These are phyloP conservation scores for Fusarium sp. DNA, from an alignment of 2,329 filamentous ascomycete genomes.

Conservation along the genomic window DNA sequence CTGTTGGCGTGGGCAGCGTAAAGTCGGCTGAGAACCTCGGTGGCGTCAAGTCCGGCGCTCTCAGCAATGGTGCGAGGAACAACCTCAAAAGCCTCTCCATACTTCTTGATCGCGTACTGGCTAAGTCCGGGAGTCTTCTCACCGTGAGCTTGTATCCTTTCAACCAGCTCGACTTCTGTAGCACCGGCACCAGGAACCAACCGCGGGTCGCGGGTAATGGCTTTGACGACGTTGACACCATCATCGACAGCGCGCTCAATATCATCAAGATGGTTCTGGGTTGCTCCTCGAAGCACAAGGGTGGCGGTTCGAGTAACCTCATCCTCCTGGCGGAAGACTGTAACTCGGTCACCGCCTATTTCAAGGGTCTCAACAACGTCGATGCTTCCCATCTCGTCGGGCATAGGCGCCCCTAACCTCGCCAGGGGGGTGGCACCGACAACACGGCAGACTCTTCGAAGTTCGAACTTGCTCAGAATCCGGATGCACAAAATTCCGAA, in stretches of 20 bases:
- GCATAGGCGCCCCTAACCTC: constrained; percentile 95
- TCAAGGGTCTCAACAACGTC: constrained; percentile 97
- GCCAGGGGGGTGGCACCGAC: constrained; percentile 97
- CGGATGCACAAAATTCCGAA: constrained; percentile 97
- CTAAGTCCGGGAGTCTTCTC: constrained; percentile 93
- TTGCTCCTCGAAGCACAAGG: constrained; percentile 91
- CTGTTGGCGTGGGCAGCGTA: constrained; percentile 94
- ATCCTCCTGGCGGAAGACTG: constrained; percentile 96
- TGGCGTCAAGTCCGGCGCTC: constrained; percentile 94
- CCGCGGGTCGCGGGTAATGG: constrained; percentile 91
- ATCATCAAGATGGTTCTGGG: constrained; percentile 97
- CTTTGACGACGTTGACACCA: constrained; percentile 98
- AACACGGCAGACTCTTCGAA: constrained; percentile 92
- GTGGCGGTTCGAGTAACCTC: constrained; percentile 93
- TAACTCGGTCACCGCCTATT: constrained; percentile 97
- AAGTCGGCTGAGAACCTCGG: constrained; percentile 90
- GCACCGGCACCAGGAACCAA: constrained; percentile 95
- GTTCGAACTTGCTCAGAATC: constrained; percentile 97
- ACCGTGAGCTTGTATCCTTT: constrained; percentile 88
- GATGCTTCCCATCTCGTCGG: constrained; percentile 97
- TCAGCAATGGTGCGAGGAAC: constrained; percentile 94
- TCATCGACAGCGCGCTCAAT: constrained; percentile 97
- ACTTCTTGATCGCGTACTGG: constrained; percentile 98
- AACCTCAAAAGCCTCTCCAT: constrained; percentile 96
- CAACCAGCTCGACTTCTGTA: constrained; percentile 91